Conservation (phyloP, 495 filamentous ascomycete species). For the Talaromyces borbonicus region DNA sequence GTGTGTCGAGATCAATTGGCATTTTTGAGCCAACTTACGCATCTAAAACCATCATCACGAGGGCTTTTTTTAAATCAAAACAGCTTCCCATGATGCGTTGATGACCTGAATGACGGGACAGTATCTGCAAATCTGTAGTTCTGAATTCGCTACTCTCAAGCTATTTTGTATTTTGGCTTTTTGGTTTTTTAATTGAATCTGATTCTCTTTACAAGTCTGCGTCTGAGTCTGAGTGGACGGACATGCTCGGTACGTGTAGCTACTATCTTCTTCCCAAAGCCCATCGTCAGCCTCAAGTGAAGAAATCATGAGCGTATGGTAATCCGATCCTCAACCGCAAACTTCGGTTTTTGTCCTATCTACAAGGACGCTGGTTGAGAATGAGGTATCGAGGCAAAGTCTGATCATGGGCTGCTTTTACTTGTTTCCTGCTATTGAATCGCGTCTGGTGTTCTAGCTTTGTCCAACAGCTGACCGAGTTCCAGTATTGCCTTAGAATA, state of each 20-base stretch:
- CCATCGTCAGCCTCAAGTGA: slow-evolving; percentile 36
- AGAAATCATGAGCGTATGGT: slow-evolving; percentile 64
- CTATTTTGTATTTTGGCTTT: not conserved
- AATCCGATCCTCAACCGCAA: slow-evolving; percentile 64
- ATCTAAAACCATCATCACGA: slow-evolving; percentile 99
- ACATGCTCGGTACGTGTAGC: not conserved
- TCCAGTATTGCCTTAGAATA: too few species aligned
- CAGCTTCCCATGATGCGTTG: slow-evolving; percentile 90
- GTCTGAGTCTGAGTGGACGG: not conserved
- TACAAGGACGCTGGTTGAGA: slow-evolving; percentile 52
- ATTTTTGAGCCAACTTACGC: slow-evolving; percentile 48
- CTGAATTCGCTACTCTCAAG: slow-evolving; percentile 6
- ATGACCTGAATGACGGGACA: slow-evolving; percentile 94
- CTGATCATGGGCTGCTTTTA: slow-evolving; percentile 35
- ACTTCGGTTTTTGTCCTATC: slow-evolving; percentile 23
- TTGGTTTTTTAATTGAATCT: not conserved
- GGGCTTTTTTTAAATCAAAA: slow-evolving; percentile 55
- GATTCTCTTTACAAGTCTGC: too few species aligned
- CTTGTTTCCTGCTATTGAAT: not conserved
- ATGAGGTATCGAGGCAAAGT: slow-evolving; percentile 64
- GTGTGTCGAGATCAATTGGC: slow-evolving; percentile 69
- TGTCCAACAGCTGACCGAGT: too few species aligned
- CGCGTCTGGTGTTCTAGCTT: too few species aligned
- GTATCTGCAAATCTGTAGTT: slow-evolving; percentile 13
- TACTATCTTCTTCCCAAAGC: slow-evolving; percentile 1